These are phyloP conservation scores for Rutidosis leptorrhynchoides DNA, from an alignment of 129 eudicot genomes.

Conservation along the genomic window DNA sequence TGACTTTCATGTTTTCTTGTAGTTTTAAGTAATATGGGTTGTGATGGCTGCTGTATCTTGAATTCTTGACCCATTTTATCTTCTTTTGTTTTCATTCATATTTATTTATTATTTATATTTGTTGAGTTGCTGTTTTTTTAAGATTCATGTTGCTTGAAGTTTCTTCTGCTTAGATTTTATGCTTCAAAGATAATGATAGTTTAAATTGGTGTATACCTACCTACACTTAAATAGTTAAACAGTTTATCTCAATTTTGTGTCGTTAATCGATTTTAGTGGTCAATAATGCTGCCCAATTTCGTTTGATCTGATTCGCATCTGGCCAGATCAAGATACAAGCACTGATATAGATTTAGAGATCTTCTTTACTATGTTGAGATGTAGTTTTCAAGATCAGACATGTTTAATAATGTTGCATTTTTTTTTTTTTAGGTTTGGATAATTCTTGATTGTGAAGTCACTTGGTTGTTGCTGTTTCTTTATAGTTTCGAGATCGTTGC, in stretches of 20 bases:
- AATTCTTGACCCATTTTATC: constrained; percentile 16
- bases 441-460: constrained; percentile 27
- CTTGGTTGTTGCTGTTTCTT: background rate
- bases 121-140: constrained; percentile 22
- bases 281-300: constrained; percentile 22
- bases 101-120: no score
- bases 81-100: constrained; percentile 10
- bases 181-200: constrained; percentile 26
- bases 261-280: background rate
- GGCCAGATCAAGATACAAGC: constrained; percentile 20
- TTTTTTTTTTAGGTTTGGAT: constrained; percentile 29
- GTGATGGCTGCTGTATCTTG: constrained; percentile 11
- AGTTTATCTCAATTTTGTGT: no score
- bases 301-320: constrained; percentile 7
- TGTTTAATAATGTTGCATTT: no score
- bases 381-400: no score
- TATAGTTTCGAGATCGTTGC: background rate
- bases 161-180: constrained; percentile 15
- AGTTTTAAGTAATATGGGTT: constrained; percentile 18
- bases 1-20: constrained; percentile 27
- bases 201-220: constrained; percentile 15
- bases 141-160: constrained; percentile 36
- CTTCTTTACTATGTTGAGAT: constrained; percentile 15
- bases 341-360: no score
- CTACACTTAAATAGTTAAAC: no score